A percentile compares a stretch with the other conserved stretches of the same genome.
Conservation (phyloP, 768 basidiomycete genomes). For the Dendrothele bispora region DNA sequence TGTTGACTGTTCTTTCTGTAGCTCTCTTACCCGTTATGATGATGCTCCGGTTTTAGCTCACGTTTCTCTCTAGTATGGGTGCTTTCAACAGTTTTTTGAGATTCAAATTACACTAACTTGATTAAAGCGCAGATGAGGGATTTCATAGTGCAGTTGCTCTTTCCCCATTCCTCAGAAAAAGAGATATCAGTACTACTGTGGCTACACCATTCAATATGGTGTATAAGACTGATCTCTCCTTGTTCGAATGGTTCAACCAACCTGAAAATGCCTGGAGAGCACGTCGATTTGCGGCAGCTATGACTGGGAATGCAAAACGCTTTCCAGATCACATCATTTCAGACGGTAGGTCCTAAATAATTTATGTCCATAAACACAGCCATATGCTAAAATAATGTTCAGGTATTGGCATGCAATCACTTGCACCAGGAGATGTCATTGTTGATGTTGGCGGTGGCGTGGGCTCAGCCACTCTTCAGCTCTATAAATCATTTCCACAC, state of each 20-base stretch:
- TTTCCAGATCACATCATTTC: not conserved
- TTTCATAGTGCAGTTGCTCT: conserved; percentile 16
- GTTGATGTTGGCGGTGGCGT: conserved; percentile 38
- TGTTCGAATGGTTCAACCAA: conserved; percentile 32
- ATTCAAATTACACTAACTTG: not conserved
- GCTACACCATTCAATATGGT: conserved; percentile 25
- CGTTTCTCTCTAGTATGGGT: conserved; percentile 15
- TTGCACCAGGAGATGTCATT: conserved; percentile 17
- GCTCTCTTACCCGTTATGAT: conserved; percentile 18
- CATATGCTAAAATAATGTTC: not conserved
- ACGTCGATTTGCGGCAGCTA: conserved; percentile 28
- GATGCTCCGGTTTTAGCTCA: conserved; percentile 16
- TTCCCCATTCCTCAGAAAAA: conserved; percentile 18
- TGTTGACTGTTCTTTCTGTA: conserved; percentile 4
- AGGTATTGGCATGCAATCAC: conserved; percentile 19
- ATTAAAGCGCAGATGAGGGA: conserved; percentile 22
- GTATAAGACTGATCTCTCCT: conserved; percentile 17
- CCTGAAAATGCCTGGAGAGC: conserved; percentile 26
- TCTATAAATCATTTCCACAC: conserved; percentile 29
- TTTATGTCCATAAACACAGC: conserved; percentile 1
- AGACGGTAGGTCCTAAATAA: not conserved
- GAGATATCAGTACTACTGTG: conserved; percentile 1
- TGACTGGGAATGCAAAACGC: conserved; percentile 6
- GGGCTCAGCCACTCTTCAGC: conserved; percentile 28
- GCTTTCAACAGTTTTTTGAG: not conserved